These are phyloP conservation scores for Flammula alnicola DNA, from an alignment of 1,284 basidiomycete species.

Conservation along the genomic window DNA sequence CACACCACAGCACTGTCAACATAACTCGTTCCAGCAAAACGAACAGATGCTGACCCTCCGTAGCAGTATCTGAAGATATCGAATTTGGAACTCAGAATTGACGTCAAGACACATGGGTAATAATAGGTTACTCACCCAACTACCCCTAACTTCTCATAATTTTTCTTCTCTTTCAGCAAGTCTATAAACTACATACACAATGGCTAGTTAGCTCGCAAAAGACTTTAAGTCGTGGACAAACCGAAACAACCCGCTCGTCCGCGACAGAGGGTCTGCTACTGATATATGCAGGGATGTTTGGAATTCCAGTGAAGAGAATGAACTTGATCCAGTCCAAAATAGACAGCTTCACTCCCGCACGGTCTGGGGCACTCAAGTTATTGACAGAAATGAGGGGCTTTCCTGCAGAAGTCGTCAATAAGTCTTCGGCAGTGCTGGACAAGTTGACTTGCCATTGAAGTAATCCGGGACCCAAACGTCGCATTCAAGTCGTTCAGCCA, in stretches of 20 bases:
- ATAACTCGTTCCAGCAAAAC: constrained; percentile 44
- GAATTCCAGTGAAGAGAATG: constrained; percentile 32
- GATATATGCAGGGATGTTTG: constrained; percentile 36
- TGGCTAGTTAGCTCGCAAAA: not conserved
- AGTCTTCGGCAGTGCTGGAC: not conserved
- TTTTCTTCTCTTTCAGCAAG: constrained; percentile 52
- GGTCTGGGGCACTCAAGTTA: constrained; percentile 42
- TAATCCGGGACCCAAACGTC: constrained; percentile 30
- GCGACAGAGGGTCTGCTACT: constrained; percentile 45
- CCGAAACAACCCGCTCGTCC: constrained; percentile 36
- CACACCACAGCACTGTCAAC: constrained; percentile 56
- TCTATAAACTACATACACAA: constrained; percentile 47
- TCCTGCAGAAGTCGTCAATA: constrained; percentile 31
- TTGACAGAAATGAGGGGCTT: constrained; percentile 41
- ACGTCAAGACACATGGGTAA: not conserved
- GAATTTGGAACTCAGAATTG: constrained; percentile 18
- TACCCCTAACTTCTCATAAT: constrained; percentile 62
- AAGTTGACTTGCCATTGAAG: constrained; percentile 21
- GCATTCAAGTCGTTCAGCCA: constrained; percentile 23
- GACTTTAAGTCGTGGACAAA: constrained; percentile 1
- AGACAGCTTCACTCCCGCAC: constrained; percentile 41
- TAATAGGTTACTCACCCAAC: constrained; percentile 49
- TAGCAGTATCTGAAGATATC: constrained; percentile 54
- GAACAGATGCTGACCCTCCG: constrained; percentile 52
- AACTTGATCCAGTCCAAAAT: constrained; percentile 39